phyloP scores from a whole-genome alignment of 1,284 basidiomycete genomes.

The Phenoliferia sp. region DNA sequence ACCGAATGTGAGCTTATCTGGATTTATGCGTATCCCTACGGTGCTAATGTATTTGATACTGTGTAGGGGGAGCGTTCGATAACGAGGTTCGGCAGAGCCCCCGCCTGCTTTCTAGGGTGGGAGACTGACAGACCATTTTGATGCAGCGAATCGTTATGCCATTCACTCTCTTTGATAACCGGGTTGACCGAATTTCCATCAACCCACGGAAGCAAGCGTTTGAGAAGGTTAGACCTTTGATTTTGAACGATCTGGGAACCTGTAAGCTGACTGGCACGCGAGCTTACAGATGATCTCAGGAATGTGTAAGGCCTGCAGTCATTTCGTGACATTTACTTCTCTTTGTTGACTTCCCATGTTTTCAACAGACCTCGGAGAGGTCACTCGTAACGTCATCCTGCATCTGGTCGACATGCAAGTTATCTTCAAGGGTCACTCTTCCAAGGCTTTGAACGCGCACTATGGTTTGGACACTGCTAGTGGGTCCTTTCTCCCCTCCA shows the following conservation, averaged over 20 bases:
- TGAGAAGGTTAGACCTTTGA: conserved; percentile 57
- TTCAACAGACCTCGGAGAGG: conserved; percentile 72
- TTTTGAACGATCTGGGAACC: too few relatives aligned
- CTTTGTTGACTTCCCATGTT: conserved; percentile 2
- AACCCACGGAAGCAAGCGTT: conserved; percentile 91
- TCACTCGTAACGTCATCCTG: conserved; percentile 78
- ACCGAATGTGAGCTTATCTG: conserved; percentile 63
- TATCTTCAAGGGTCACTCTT: conserved; percentile 76
- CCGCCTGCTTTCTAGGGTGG: background rate
- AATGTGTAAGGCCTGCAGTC: conserved; percentile 58
- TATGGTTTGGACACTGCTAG: conserved; percentile 86
- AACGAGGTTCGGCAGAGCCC: conserved; percentile 64
- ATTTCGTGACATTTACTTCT: background rate
- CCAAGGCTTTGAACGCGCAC: conserved; percentile 69
- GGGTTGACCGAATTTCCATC: conserved; percentile 86
- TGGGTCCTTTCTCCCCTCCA: background rate
- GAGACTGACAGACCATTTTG: too few relatives aligned
- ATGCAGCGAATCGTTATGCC: conserved; percentile 74
- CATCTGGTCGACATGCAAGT: conserved; percentile 69
- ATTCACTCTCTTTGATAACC: conserved; percentile 87
- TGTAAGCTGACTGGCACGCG: background rate
- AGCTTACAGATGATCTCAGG: conserved; percentile 75
- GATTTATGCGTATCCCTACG: background rate
- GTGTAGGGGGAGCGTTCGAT: conserved; percentile 73
- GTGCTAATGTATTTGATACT: background rate